Percentiles rank a stretch among this genome's conserved stretches.
phyloP scores from a whole-genome alignment of 1,139 yeast genomes.

The Williopsis jadinii region DNA sequence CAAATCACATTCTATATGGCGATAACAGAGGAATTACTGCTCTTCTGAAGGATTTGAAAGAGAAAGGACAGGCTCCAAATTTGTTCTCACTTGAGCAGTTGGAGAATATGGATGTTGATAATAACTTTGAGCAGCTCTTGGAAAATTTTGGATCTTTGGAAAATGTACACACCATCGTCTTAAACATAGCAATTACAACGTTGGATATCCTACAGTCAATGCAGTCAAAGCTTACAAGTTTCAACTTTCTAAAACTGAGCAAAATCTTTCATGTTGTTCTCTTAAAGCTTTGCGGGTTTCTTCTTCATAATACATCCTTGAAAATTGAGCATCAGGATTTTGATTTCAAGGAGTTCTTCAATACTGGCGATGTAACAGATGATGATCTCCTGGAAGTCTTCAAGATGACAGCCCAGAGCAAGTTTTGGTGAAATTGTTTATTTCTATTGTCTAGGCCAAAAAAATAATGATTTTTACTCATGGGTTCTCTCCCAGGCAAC shows the following conservation, averaged over 20 bases:
- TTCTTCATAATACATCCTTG: slow-evolving; percentile 5
- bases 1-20: slow-evolving; percentile 9
- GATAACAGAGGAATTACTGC: slow-evolving; percentile 2
- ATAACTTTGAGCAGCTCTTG: slow-evolving; percentile 3
- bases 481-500: too few species aligned
- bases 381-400: slow-evolving; percentile 10
- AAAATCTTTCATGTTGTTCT: slow-evolving; percentile 11
- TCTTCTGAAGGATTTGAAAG: slow-evolving; percentile 2
- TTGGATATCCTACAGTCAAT: slow-evolving; percentile 7
- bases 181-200: slow-evolving; percentile 5
- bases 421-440: background rate
- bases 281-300: slow-evolving; percentile 8
- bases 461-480: too few species aligned
- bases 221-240: slow-evolving; percentile 7
- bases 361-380: slow-evolving; percentile 4
- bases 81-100: slow-evolving; percentile 5
- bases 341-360: slow-evolving; percentile 9
- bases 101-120: slow-evolving; percentile 10
- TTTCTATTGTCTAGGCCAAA: too few species aligned
- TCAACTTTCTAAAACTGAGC: slow-evolving; percentile 11
- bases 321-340: slow-evolving; percentile 3
- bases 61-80: slow-evolving; percentile 3
- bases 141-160: slow-evolving; percentile 6
- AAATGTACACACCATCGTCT: slow-evolving; percentile 7
- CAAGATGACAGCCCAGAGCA: slow-evolving; percentile 8